These are phyloP conservation scores for Orychophragmus violaceus DNA, from an alignment of 345 rosid species.

Conservation along the genomic window DNA sequence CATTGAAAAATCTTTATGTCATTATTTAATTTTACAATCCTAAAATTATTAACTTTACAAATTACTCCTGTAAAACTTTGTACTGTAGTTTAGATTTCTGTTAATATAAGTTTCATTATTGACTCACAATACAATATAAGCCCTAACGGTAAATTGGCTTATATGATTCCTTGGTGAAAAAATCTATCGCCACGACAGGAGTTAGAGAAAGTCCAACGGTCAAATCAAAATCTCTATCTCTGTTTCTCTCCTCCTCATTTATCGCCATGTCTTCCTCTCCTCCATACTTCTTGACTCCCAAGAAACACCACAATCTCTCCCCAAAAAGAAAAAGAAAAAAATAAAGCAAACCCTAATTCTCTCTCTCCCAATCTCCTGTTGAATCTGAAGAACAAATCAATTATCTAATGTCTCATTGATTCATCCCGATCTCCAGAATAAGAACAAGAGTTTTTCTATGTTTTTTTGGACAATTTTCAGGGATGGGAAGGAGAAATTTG, in stretches of 20 bases:
- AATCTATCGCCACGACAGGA: not conserved
- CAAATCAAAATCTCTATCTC: slow-evolving; percentile 4
- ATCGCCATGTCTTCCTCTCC: slow-evolving; percentile 55
- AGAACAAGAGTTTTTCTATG: not conserved
- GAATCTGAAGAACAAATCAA: not conserved
- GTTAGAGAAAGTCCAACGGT: slow-evolving; percentile 9
- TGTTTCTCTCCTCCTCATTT: slow-evolving; percentile 23
- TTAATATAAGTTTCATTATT: not conserved
- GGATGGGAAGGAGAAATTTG: slow-evolving; percentile 18
- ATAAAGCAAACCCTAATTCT: slow-evolving; percentile 24
- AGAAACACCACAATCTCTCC: slow-evolving; percentile 18
- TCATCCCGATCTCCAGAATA: slow-evolving; percentile 4
- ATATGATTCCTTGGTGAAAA: not conserved
- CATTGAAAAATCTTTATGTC: too few species aligned
- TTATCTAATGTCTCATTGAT: slow-evolving; percentile 15
- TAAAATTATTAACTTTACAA: too few species aligned
- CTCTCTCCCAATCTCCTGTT: not conserved
- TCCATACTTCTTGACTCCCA: slow-evolving; percentile 49
- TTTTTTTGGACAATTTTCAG: not conserved
- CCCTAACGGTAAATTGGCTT: not conserved
- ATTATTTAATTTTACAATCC: too few species aligned
- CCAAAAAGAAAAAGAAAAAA: not conserved
- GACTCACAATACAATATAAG: not conserved
- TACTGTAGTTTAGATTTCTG: too few species aligned
- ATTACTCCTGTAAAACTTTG: too few species aligned